Percentiles rank a stretch among this genome's conserved stretches.
phyloP scores from a whole-genome alignment of 148 eudicot species.

The Camellia lanceoleosa region DNA sequence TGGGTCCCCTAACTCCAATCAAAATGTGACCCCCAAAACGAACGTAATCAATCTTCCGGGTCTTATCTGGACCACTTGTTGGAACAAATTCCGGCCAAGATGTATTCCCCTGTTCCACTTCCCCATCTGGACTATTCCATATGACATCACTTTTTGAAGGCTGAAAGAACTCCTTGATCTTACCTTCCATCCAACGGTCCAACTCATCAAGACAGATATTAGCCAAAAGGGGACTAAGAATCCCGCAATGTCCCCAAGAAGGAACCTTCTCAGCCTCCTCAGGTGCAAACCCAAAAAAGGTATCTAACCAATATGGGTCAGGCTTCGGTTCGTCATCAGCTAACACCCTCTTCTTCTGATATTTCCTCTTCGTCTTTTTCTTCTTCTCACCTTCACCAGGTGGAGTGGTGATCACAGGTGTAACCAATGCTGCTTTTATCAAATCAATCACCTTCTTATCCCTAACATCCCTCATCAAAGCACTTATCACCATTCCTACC shows the following conservation, averaged over 20 bases:
- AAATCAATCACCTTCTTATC: slow-evolving; percentile 91
- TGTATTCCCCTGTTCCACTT: slow-evolving; percentile 87
- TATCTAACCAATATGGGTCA: slow-evolving; percentile 85
- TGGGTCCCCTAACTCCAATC: slow-evolving; percentile 88
- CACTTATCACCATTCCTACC: slow-evolving; percentile 75
- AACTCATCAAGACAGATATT: slow-evolving; percentile 78
- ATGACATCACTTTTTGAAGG: slow-evolving; percentile 92
- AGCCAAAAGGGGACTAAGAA: slow-evolving; percentile 76
- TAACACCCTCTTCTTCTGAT: slow-evolving; percentile 81
- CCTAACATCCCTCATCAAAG: slow-evolving; percentile 84
- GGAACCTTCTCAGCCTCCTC: slow-evolving; percentile 88
- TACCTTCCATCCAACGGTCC: slow-evolving; percentile 89
- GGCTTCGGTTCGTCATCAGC: slow-evolving; percentile 97
- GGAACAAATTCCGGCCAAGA: slow-evolving; percentile 99
- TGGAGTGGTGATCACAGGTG: slow-evolving; percentile 66
- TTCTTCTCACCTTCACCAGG: slow-evolving; percentile 46
- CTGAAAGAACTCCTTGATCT: slow-evolving; percentile 67
- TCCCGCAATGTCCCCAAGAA: slow-evolving; percentile 93
- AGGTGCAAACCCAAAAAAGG: slow-evolving; percentile 91
- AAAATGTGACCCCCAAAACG: slow-evolving; percentile 89
- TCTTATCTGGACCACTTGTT: slow-evolving; percentile 92
- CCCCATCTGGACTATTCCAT: slow-evolving; percentile 89
- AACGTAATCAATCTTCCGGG: slow-evolving; percentile 79
- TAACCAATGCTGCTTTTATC: slow-evolving; percentile 68
- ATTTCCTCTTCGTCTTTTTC: slow-evolving; percentile 69